A percentile compares a stretch with the other conserved stretches of the same genome.
These are phyloP conservation scores for Craterostigma plantagineum DNA, from an alignment of 257 asterid species.

Conservation along the genomic window DNA sequence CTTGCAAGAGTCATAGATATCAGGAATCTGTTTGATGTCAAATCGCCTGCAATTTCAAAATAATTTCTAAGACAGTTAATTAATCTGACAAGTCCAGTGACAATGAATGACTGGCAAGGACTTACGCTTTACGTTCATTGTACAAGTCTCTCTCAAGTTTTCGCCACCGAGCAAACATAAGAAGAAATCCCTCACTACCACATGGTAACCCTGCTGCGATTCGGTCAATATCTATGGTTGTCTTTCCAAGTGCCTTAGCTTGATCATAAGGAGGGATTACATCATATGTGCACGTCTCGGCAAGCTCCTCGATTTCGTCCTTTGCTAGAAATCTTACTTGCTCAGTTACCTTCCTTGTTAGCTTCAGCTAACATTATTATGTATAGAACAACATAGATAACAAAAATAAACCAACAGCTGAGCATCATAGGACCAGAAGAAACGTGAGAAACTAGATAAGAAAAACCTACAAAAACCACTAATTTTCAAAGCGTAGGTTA, in stretches of 20 bases:
- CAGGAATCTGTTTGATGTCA: slow-evolving; percentile 91
- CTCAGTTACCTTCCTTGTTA: slow-evolving; percentile 88
- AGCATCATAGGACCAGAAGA: neutral
- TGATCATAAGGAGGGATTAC: slow-evolving; percentile 90
- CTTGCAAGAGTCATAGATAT: slow-evolving; percentile 98
- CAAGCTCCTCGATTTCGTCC: slow-evolving; percentile 84
- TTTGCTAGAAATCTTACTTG: slow-evolving; percentile 75
- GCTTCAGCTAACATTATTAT: slow-evolving; percentile 31
- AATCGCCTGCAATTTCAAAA: slow-evolving; percentile 62
- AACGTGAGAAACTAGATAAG: no score
- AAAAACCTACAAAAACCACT: no score
- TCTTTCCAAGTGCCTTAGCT: slow-evolving; percentile 98
- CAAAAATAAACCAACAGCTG: neutral
- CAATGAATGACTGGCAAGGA: no score
- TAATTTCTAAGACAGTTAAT: no score
- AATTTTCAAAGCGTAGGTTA: no score
- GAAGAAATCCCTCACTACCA: slow-evolving; percentile 96
- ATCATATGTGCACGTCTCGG: slow-evolving; percentile 47
- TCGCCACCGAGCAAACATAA: slow-evolving; percentile 98
- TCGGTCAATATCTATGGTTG: slow-evolving; percentile 85
- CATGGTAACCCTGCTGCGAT: slow-evolving; percentile 98
- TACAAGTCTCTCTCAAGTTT: slow-evolving; percentile 86
- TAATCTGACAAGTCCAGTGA: no score
- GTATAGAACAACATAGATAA: neutral
- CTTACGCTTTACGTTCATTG: slow-evolving; percentile 86